Conservation (phyloP, 176 grass and related monocot species). For the Calamus simplicifolius region DNA sequence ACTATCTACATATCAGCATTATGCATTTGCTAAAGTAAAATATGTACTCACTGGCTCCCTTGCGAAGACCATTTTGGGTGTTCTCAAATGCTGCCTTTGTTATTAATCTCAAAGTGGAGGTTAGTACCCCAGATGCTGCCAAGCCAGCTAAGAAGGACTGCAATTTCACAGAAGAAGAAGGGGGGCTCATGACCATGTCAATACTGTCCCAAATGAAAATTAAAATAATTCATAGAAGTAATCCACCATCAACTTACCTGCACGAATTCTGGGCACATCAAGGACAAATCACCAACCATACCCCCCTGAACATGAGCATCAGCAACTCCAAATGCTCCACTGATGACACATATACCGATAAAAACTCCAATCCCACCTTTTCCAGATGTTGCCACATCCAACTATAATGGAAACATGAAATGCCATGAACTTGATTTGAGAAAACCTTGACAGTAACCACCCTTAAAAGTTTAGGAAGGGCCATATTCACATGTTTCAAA, state of each 20-base stretch:
- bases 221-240: not conserved
- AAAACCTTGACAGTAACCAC: too few relatives aligned
- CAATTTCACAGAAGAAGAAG: not conserved
- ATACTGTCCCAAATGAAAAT: not conserved
- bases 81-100: constrained; percentile 12
- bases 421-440: too few relatives aligned
- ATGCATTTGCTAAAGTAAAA: not conserved
- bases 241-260: constrained; percentile 1
- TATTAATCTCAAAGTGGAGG: constrained; percentile 8
- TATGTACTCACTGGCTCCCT: constrained; percentile 3
- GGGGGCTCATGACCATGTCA: too few relatives aligned
- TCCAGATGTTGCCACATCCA: constrained; percentile 88
- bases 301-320: constrained; percentile 85
- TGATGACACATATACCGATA: constrained; percentile 72
- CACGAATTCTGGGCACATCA: constrained; percentile 46
- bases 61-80: constrained; percentile 10
- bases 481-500: too few relatives aligned
- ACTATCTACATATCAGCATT: too few relatives aligned
- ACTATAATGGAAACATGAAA: constrained; percentile 28
- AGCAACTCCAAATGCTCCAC: constrained; percentile 73
- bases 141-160: constrained; percentile 18
- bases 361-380: constrained; percentile 64
- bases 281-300: constrained; percentile 89
- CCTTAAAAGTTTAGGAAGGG: too few relatives aligned
- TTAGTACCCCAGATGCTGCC: constrained; percentile 10